Conservation (phyloP, 139 green algal species). For the Ostreobium quekettii region DNA sequence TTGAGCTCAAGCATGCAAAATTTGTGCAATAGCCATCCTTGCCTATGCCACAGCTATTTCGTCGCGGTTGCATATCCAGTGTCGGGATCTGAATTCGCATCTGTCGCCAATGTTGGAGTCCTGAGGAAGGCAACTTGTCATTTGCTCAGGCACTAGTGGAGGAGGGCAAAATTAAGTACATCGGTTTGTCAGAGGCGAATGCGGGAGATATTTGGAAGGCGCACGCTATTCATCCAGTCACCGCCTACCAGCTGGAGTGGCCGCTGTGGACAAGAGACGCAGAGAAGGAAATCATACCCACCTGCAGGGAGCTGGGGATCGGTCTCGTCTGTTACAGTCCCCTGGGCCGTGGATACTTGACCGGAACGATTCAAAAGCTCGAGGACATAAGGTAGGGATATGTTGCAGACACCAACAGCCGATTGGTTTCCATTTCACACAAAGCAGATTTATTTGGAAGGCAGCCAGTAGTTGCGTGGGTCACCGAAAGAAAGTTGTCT, state of each 20-base stretch:
- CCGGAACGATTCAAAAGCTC: conserved; percentile 21
- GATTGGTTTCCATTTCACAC: no score
- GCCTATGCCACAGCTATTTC: no score
- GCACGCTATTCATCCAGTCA: conserved; percentile 53
- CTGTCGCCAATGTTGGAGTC: no score
- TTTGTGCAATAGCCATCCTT: no score
- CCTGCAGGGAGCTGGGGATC: conserved; percentile 51
- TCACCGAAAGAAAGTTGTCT: no score
- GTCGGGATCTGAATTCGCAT: no score
- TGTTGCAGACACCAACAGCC: no score
- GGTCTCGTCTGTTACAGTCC: conserved; percentile 54
- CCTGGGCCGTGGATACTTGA: conserved; percentile 43
- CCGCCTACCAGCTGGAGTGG: conserved; percentile 60
- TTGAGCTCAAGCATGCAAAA: no score
- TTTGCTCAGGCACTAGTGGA: conserved; percentile 36
- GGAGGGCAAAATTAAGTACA: conserved; percentile 65
- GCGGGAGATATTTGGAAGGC: conserved; percentile 49
- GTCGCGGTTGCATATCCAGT: no score
- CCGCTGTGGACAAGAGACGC: conserved; percentile 54
- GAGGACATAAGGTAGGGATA: conserved; percentile 21
- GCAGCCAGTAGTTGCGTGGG: no score
- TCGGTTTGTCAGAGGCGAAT: conserved; percentile 59
- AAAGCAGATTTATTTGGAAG: no score
- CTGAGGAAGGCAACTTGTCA: background rate
- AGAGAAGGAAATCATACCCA: conserved; percentile 51